Conservation (phyloP, 805 yeast species). For the Henningerozyma blattae region DNA sequence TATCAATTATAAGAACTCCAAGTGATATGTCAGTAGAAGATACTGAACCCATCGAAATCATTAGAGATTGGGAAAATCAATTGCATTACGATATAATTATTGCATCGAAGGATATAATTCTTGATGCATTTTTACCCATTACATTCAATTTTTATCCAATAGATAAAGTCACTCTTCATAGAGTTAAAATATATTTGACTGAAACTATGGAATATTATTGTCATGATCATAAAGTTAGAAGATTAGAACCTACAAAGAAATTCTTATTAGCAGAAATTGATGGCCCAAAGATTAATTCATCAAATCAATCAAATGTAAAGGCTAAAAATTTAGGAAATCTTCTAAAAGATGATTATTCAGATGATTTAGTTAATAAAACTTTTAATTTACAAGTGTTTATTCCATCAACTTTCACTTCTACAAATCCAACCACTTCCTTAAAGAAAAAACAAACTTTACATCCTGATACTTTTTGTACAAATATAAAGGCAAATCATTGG, state of each 20-base stretch:
- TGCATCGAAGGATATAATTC: slow-evolving; percentile 77
- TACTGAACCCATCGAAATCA: slow-evolving; percentile 84
- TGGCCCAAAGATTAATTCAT: slow-evolving; percentile 32
- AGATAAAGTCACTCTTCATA: slow-evolving; percentile 74
- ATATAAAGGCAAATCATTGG: slow-evolving; percentile 91
- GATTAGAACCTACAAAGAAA: slow-evolving; percentile 83
- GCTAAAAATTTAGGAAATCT: slow-evolving; percentile 31
- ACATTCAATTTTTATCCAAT: slow-evolving; percentile 76
- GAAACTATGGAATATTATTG: slow-evolving; percentile 90
- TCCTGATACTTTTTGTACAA: slow-evolving; percentile 74
- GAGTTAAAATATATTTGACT: slow-evolving; percentile 74
- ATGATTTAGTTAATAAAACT: slow-evolving; percentile 61
- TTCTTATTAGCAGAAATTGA: slow-evolving; percentile 70
- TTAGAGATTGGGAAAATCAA: slow-evolving; percentile 90
- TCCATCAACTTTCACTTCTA: slow-evolving; percentile 46
- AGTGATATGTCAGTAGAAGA: slow-evolving; percentile 72
- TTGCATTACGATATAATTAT: slow-evolving; percentile 81
- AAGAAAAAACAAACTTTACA: slow-evolving; percentile 44
- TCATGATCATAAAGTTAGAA: slow-evolving; percentile 72
- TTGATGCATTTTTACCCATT: slow-evolving; percentile 75
- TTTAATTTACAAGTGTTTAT: slow-evolving; percentile 79
- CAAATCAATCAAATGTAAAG: slow-evolving; percentile 13
- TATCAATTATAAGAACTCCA: slow-evolving; percentile 63
- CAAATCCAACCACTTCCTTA: neutral
- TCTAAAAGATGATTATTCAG: slow-evolving; percentile 31